Evolutionary conservation across 768 basidiomycete genomes (phyloP).

Genomic region (Xerocomus potaroensis): DNA sequence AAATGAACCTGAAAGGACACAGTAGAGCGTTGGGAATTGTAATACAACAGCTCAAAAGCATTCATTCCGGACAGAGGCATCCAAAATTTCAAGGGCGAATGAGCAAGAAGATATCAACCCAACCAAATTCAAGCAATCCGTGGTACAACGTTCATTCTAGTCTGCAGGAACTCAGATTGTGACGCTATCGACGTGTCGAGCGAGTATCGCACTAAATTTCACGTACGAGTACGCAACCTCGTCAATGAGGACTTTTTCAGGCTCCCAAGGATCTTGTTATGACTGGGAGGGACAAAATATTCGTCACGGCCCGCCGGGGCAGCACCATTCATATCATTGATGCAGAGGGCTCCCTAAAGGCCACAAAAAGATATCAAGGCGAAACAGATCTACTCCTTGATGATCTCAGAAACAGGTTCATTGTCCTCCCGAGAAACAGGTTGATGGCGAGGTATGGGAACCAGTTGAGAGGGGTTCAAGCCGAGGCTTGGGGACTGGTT

Average conservation of each 20-base stretch:
- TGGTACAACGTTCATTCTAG: no score
- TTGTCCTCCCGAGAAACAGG: background rate
- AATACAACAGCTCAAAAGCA: no score
- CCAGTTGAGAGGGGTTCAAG: background rate
- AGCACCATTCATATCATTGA: background rate
- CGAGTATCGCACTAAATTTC: no score
- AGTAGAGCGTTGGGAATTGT: no score
- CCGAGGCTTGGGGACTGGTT: no score
- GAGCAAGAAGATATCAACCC: no score
- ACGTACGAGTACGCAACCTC: background rate
- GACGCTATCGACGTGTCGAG: no score
- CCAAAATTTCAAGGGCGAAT: no score
- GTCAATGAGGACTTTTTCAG: background rate
- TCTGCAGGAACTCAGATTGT: no score
- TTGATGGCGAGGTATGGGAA: background rate
- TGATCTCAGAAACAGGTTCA: constrained; percentile 1
- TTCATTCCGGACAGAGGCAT: no score
- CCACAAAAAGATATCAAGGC: background rate
- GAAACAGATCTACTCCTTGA: background rate
- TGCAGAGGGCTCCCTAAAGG: background rate
- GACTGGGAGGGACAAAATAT: background rate
- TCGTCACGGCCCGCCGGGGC: background rate
- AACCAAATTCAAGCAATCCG: no score
- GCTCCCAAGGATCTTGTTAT: background rate
- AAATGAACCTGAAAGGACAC: no score